Percentiles rank a stretch among this genome's conserved stretches.
Conservation (phyloP, 1,284 basidiomycete genomes). For the Paramarasmius palmivorus region DNA sequence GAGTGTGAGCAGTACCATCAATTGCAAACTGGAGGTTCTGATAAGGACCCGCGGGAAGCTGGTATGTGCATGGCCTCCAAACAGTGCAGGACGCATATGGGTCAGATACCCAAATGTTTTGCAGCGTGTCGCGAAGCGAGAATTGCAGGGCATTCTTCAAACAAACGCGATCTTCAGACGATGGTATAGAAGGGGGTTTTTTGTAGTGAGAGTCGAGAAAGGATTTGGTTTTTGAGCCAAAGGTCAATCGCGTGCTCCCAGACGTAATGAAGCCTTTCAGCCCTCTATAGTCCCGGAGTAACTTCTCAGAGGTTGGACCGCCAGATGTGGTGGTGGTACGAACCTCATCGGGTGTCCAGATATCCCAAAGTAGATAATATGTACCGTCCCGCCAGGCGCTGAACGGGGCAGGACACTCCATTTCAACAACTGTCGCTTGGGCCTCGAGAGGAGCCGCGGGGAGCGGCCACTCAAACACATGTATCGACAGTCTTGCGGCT, state of each 20-base stretch:
- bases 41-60: slow-evolving; percentile 34
- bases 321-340: slow-evolving; percentile 8
- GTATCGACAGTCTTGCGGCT: slow-evolving; percentile 30
- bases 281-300: slow-evolving; percentile 11
- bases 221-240: slow-evolving; percentile 42
- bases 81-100: slow-evolving; percentile 14
- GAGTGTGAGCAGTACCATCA: slow-evolving; percentile 33
- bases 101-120: slow-evolving; percentile 11
- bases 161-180: slow-evolving; percentile 21
- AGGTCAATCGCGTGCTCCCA: slow-evolving; percentile 26
- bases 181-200: slow-evolving; percentile 24
- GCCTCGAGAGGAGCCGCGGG: slow-evolving; percentile 27
- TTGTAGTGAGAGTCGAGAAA: slow-evolving; percentile 39
- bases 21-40: slow-evolving; percentile 36
- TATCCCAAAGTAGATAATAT: slow-evolving; percentile 34
- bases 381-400: slow-evolving; percentile 45
- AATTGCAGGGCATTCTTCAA: slow-evolving; percentile 36
- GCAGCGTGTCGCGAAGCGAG: slow-evolving; percentile 22
- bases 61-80: slow-evolving; percentile 20
- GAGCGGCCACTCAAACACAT: slow-evolving; percentile 51
- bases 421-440: slow-evolving; percentile 43
- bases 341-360: slow-evolving; percentile 22
- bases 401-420: slow-evolving; percentile 39
- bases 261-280: neutral
- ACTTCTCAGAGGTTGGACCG: neutral